Evolutionary conservation across 2,329 filamentous ascomycete genomes (phyloP), one percentile per base, ranked within the genome.

Genomic region (Rutstroemia sp.): DNA sequence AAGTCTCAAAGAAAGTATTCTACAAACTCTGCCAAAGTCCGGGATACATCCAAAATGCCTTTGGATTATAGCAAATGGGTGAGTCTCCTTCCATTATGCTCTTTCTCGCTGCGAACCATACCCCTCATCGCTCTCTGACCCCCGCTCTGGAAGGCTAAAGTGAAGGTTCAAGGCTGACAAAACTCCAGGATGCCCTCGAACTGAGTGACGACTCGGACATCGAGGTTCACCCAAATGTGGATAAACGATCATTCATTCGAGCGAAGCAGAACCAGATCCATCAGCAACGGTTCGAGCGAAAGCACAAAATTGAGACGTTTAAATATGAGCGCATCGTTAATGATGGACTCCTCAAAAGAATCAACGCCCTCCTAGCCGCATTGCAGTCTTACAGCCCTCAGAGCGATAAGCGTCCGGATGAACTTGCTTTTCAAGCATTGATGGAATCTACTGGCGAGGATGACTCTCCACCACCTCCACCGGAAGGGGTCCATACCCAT

Each of bases 261-360:
- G 95, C 94, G 63, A 99, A 99, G 75, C 94, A 97, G 76, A 87
- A 86, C 66, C 92, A 99, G 75, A 99, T 99, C 67, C 94, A 99
- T 72, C 84, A 92, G 69, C 87, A 96, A 71, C 87, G 94, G 55
- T 79, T 85, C 64, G 87, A 95, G 67, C 87, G 94, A 57, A 89
- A 88, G 70, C 84, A 88, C 66, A 87, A 95, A 68, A 97, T 99
- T 70, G 86, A 88, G 66, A 94, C 90, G 6, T 80, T 94, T 64
- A 92, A 92, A 74, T 97, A 96, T 73, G 94, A 95, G 74, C 86
- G 88, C 60, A 82, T 89, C 67, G 86, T 99, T 76, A 97, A 99
- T 73, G 89, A 96, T 76, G 89, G 89, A 51, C 80, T 99, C 27
- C 81, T 96, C 57, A 79, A 82, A 66, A 89, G 92, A 62, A 95